These are phyloP conservation scores for Ustulina deusta DNA, from an alignment of 2,329 filamentous ascomycete species.

Conservation along the genomic window DNA sequence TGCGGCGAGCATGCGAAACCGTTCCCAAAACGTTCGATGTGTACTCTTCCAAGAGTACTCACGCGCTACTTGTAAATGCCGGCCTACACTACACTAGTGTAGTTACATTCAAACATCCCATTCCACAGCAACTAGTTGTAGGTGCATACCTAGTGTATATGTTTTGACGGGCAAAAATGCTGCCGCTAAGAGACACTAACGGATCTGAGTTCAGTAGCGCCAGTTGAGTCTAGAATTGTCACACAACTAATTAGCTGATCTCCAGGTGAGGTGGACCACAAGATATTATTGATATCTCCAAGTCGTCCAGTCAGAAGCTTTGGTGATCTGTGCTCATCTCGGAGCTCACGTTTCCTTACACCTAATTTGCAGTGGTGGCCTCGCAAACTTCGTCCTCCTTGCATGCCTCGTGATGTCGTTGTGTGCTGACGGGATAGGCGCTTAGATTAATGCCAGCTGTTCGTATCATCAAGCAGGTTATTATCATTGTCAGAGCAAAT, in stretches of 20 bases:
- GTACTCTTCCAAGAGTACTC: slow-evolving; percentile 9
- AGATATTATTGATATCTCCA: slow-evolving; percentile 16
- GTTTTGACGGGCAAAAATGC: slow-evolving; percentile 26
- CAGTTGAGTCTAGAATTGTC: slow-evolving; percentile 15
- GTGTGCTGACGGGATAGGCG: slow-evolving; percentile 7
- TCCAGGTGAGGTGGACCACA: slow-evolving; percentile 23
- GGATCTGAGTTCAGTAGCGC: slow-evolving; percentile 4
- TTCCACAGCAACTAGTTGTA: slow-evolving; percentile 33
- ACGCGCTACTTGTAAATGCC: slow-evolving; percentile 8
- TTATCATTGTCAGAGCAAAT: neutral
- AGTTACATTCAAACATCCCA: slow-evolving; percentile 3
- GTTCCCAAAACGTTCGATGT: slow-evolving; percentile 37
- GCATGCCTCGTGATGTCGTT: slow-evolving; percentile 20
- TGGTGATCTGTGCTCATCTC: slow-evolving; percentile 21
- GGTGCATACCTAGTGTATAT: slow-evolving; percentile 26
- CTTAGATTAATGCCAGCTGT: slow-evolving; percentile 22
- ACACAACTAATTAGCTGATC: slow-evolving; percentile 29
- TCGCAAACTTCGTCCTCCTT: slow-evolving; percentile 2
- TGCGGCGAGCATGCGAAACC: slow-evolving; percentile 30
- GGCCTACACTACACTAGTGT: slow-evolving; percentile 5
- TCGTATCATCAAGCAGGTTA: slow-evolving; percentile 17
- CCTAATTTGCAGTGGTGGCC: slow-evolving; percentile 20
- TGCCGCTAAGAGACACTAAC: slow-evolving; percentile 16
- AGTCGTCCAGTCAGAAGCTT: slow-evolving; percentile 19
- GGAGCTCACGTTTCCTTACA: slow-evolving; percentile 25